phyloP scores from a whole-genome alignment of 2,329 filamentous ascomycete species.

The Coniochaeta prunicola region DNA sequence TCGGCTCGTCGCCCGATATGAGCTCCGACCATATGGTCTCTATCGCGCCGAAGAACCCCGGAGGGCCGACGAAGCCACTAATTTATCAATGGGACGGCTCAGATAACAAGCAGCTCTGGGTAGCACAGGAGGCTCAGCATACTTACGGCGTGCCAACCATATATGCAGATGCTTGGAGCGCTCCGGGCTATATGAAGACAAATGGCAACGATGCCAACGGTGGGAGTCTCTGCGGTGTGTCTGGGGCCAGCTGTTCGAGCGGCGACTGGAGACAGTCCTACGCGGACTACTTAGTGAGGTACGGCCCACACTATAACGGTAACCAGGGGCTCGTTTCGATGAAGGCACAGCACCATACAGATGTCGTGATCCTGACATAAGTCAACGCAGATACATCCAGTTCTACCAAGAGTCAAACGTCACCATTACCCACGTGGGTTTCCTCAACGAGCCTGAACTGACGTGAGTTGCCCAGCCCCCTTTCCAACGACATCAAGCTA shows the following conservation, averaged over 20 bases:
- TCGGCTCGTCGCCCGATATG: slow-evolving; percentile 20
- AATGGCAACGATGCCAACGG: slow-evolving; percentile 27
- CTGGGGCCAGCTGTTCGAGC: slow-evolving; percentile 18
- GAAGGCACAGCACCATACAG: background rate
- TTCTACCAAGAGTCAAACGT: slow-evolving; percentile 12
- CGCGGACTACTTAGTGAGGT: slow-evolving; percentile 30
- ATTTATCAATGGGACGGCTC: slow-evolving; percentile 33
- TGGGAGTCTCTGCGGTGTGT: slow-evolving; percentile 27
- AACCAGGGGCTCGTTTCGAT: background rate
- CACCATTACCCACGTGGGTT: slow-evolving; percentile 20
- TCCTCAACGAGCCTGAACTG: slow-evolving; percentile 23
- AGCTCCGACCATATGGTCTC: slow-evolving; percentile 15
- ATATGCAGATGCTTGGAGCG: slow-evolving; percentile 32
- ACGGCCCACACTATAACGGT: slow-evolving; percentile 18
- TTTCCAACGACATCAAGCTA: background rate
- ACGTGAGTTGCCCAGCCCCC: slow-evolving; percentile 6
- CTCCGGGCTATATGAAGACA: slow-evolving; percentile 34
- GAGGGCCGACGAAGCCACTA: slow-evolving; percentile 23
- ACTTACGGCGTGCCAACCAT: slow-evolving; percentile 24
- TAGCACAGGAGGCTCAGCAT: slow-evolving; percentile 34
- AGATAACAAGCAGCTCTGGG: slow-evolving; percentile 36
- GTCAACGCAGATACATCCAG: slow-evolving; percentile 9
- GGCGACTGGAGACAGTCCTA: slow-evolving; percentile 34
- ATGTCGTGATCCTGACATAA: background rate
- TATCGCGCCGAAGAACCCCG: slow-evolving; percentile 31